Evolutionary conservation across 2,329 filamentous ascomycete genomes (phyloP).

Genomic region (Nannizzia gypsea): DNA sequence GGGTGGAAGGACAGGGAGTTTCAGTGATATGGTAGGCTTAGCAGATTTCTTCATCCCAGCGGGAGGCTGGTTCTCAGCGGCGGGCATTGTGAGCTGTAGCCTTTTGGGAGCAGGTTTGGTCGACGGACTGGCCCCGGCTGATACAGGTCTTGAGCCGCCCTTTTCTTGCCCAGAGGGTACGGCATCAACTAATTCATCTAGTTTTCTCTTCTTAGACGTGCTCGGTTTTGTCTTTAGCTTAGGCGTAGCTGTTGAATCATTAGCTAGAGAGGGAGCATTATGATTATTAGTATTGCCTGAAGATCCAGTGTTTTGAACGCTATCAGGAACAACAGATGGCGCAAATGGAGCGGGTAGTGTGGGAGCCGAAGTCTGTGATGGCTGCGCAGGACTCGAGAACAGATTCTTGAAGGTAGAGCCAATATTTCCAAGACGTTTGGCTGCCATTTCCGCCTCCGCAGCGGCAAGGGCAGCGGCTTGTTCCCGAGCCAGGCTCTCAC

Average conservation of each 20-base stretch:
- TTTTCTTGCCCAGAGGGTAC: slow-evolving; percentile 16
- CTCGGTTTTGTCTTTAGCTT: slow-evolving; percentile 18
- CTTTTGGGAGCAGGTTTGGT: slow-evolving; percentile 25
- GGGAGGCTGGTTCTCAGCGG: slow-evolving; percentile 21
- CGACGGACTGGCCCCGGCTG: not conserved
- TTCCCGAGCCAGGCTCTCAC: slow-evolving; percentile 39
- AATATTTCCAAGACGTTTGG: slow-evolving; percentile 27
- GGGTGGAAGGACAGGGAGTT: slow-evolving; percentile 11
- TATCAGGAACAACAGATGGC: slow-evolving; percentile 16
- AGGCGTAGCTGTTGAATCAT: slow-evolving; percentile 17
- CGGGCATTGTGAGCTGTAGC: slow-evolving; percentile 27
- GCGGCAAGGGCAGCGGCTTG: slow-evolving; percentile 37
- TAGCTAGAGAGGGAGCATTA: slow-evolving; percentile 15
- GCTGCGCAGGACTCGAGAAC: slow-evolving; percentile 19
- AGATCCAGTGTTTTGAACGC: slow-evolving; percentile 15
- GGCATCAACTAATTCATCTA: slow-evolving; percentile 36
- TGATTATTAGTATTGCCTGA: slow-evolving; percentile 11
- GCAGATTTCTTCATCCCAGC: slow-evolving; percentile 14
- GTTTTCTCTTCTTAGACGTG: slow-evolving; percentile 42
- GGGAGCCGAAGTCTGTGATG: not conserved
- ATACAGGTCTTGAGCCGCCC: slow-evolving; percentile 11
- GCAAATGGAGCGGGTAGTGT: slow-evolving; percentile 2
- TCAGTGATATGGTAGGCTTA: slow-evolving; percentile 3
- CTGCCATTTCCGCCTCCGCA: slow-evolving; percentile 28
- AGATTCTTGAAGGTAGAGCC: slow-evolving; percentile 29